phyloP scores from a whole-genome alignment of 164 flowering plant species.

The Saururus chinensis region DNA sequence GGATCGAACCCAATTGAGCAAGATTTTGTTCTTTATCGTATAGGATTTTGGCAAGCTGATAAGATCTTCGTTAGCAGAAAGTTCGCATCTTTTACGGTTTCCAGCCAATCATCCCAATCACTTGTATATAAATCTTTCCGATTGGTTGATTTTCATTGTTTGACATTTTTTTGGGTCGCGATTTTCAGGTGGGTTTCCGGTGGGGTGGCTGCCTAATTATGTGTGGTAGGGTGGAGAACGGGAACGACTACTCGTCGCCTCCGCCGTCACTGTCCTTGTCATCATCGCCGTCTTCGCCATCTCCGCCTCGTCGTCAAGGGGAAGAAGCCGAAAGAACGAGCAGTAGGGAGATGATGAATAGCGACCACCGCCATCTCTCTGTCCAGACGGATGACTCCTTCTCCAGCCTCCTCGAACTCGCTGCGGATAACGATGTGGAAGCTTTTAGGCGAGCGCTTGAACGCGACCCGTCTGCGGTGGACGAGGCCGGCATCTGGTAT shows the following conservation, averaged over 20 bases:
- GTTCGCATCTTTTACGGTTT: too few species aligned
- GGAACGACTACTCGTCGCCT: slow-evolving; percentile 16
- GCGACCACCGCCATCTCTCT: slow-evolving; percentile 44
- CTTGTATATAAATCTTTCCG: too few species aligned
- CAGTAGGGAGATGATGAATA: slow-evolving; percentile 1
- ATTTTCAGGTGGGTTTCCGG: slow-evolving; percentile 2
- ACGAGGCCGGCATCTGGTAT: slow-evolving; percentile 83
- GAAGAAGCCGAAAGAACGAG: slow-evolving; percentile 11
- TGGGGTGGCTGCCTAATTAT: slow-evolving; percentile 14
- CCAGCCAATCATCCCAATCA: too few species aligned
- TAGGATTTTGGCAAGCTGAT: too few species aligned
- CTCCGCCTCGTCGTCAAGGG: background rate
- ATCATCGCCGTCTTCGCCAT: background rate
- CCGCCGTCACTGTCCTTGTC: too few species aligned
- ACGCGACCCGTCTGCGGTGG: slow-evolving; percentile 42
- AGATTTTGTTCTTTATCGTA: too few species aligned
- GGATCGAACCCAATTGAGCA: too few species aligned
- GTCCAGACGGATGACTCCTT: slow-evolving; percentile 46
- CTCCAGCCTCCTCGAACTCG: slow-evolving; percentile 67
- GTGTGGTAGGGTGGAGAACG: slow-evolving; percentile 32
- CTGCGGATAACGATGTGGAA: slow-evolving; percentile 78
- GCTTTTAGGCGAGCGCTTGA: slow-evolving; percentile 46
- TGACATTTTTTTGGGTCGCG: too few species aligned
- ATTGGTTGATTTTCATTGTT: too few species aligned
- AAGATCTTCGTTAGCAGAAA: too few species aligned